phyloP scores from a whole-genome alignment of 78 protist genomes.

The Dictyostelium purpureum region DNA sequence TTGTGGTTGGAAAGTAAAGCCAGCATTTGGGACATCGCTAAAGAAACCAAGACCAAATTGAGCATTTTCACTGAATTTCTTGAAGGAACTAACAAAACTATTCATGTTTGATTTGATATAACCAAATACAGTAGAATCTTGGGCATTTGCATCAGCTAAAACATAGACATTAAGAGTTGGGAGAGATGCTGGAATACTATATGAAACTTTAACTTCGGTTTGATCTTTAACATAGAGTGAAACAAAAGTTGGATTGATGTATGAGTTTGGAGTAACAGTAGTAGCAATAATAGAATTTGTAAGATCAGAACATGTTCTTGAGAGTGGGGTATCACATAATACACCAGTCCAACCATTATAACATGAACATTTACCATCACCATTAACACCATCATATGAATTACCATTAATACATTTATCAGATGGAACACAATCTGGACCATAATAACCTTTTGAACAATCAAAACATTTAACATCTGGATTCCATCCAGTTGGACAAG shows the following conservation, averaged over 20 bases:
- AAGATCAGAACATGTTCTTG: not conserved
- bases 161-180: not conserved
- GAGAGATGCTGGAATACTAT: not conserved
- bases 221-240: not conserved
- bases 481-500: slow-evolving; percentile 6
- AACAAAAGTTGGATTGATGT: not conserved
- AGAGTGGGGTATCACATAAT: not conserved
- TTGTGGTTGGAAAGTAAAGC: not conserved
- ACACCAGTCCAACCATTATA: slow-evolving; percentile 44
- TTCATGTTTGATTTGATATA: not conserved
- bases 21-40: not conserved
- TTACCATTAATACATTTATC: slow-evolving; percentile 19
- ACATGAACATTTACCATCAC: slow-evolving; percentile 61
- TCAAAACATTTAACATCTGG: slow-evolving; percentile 5
- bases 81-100: not conserved
- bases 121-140: not conserved
- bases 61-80: not conserved
- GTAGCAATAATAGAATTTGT: not conserved
- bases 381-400: not conserved
- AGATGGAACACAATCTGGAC: slow-evolving; percentile 3
- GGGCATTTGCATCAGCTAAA: not conserved
- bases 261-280: not conserved
- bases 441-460: slow-evolving; percentile 9
- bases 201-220: not conserved
- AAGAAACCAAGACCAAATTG: slow-evolving; percentile 1